These are phyloP conservation scores for Galium porrigens DNA, from an alignment of 305 asterid genomes.

Conservation along the genomic window DNA sequence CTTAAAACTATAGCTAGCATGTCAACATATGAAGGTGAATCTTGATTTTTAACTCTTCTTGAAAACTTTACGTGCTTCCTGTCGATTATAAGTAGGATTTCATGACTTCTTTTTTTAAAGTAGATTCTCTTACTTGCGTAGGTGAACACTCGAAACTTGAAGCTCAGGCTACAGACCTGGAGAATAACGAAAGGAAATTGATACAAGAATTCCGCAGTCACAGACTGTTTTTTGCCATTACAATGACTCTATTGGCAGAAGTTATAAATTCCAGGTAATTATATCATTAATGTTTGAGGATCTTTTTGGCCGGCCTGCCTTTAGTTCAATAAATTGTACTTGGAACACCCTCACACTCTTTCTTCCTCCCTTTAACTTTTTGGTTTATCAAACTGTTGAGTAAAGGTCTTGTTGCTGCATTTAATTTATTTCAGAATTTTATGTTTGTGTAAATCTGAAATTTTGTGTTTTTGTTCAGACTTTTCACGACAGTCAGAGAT, in stretches of 20 bases:
- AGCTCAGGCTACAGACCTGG: slow-evolving; percentile 26
- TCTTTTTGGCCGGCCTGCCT: neutral
- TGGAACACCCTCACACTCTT: neutral
- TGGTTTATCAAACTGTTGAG: neutral
- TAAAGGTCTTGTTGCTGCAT: neutral
- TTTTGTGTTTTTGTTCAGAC: slow-evolving; percentile 34
- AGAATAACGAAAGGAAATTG: slow-evolving; percentile 22
- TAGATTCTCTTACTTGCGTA: slow-evolving; percentile 19
- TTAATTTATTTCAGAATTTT: slow-evolving; percentile 4
- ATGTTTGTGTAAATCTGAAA: neutral
- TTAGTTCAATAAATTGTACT: neutral
- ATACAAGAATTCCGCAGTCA: slow-evolving; percentile 47
- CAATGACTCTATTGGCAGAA: slow-evolving; percentile 86
- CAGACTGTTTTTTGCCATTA: slow-evolving; percentile 78
- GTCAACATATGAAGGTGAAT: slow-evolving; percentile 42
- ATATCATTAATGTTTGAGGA: neutral
- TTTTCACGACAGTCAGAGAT: slow-evolving; percentile 89
- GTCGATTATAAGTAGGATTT: neutral
- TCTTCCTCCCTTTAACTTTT: neutral
- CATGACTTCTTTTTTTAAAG: neutral
- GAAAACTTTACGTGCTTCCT: neutral
- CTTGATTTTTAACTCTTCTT: neutral
- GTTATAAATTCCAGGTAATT: slow-evolving; percentile 84
- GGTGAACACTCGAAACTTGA: slow-evolving; percentile 31
- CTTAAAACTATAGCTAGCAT: slow-evolving; percentile 35